Conservation (phyloP, 306 rosid species). For the Echinosophora koreensis region DNA sequence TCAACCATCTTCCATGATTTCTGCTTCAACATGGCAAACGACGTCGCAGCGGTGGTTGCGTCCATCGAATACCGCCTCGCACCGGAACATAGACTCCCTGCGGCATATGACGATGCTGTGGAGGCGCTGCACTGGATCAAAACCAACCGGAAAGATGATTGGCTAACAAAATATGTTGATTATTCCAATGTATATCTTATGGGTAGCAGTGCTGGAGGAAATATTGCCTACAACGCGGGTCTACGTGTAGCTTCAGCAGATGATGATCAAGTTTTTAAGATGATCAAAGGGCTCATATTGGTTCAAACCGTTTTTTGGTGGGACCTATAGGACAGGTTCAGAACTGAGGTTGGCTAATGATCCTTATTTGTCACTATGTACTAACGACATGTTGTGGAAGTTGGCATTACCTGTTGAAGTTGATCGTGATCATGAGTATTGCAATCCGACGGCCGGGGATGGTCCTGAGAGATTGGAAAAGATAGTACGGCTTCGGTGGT, state of each 20-base stretch:
- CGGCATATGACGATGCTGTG: constrained; percentile 64
- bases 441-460: constrained; percentile 53
- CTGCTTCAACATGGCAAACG: constrained; percentile 53
- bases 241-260: constrained; percentile 41
- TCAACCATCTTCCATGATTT: constrained; percentile 34
- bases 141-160: constrained; percentile 46
- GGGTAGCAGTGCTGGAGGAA: constrained; percentile 66
- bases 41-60: constrained; percentile 43
- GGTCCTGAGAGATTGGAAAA: constrained; percentile 12
- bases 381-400: constrained; percentile 54
- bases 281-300: constrained; percentile 65
- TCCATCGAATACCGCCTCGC: constrained; percentile 67
- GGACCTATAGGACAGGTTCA: constrained; percentile 50
- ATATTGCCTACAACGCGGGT: constrained; percentile 61
- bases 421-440: constrained; percentile 63
- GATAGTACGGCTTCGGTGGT: constrained; percentile 49
- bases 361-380: constrained; percentile 23
- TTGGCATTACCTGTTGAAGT: constrained; percentile 57
- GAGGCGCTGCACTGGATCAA: constrained; percentile 66
- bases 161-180: constrained; percentile 58
- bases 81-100: constrained; percentile 64
- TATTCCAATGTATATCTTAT: constrained; percentile 48
- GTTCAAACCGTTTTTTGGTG: constrained; percentile 66
- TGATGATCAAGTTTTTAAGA: background rate
- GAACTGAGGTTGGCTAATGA: constrained; percentile 52